phyloP scores from a whole-genome alignment of 2,329 filamentous ascomycete genomes.

The Sporothrix phasma region DNA sequence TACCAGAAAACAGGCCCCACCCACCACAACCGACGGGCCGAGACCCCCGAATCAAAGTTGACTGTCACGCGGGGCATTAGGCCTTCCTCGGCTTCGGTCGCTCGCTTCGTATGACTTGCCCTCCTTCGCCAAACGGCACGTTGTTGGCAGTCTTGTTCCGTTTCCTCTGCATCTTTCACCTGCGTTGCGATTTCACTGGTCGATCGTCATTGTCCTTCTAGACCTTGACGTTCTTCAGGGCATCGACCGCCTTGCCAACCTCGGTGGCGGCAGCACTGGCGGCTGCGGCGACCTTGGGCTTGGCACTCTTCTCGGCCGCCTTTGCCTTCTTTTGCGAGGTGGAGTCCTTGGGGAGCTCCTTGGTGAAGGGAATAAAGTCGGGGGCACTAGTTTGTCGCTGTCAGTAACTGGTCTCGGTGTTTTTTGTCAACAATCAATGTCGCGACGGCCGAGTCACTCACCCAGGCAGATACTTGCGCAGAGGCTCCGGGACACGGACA shows the following conservation, averaged over 20 bases:
- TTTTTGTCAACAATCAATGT: neutral
- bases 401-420: neutral
- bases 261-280: slow-evolving; percentile 15
- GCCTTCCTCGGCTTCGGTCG: slow-evolving; percentile 4
- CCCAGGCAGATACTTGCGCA: slow-evolving; percentile 84
- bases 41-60: neutral
- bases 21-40: neutral
- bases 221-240: slow-evolving; percentile 23
- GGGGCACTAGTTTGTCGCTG: slow-evolving; percentile 40
- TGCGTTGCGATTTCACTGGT: neutral
- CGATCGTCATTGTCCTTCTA: slow-evolving; percentile 13
- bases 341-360: slow-evolving; percentile 68
- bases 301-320: slow-evolving; percentile 19
- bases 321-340: slow-evolving; percentile 23
- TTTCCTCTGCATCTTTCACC: neutral
- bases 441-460: slow-evolving; percentile 2
- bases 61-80: neutral
- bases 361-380: slow-evolving; percentile 80
- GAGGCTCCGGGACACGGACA: slow-evolving; percentile 67
- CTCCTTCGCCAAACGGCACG: slow-evolving; percentile 5
- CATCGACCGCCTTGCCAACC: slow-evolving; percentile 22
- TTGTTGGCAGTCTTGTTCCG: neutral
- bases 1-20: neutral
- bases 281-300: slow-evolving; percentile 20
- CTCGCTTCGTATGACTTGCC: slow-evolving; percentile 4